Evolutionary conservation across 1,284 basidiomycete species (phyloP).

Genomic region (Takashimella koratensis): DNA sequence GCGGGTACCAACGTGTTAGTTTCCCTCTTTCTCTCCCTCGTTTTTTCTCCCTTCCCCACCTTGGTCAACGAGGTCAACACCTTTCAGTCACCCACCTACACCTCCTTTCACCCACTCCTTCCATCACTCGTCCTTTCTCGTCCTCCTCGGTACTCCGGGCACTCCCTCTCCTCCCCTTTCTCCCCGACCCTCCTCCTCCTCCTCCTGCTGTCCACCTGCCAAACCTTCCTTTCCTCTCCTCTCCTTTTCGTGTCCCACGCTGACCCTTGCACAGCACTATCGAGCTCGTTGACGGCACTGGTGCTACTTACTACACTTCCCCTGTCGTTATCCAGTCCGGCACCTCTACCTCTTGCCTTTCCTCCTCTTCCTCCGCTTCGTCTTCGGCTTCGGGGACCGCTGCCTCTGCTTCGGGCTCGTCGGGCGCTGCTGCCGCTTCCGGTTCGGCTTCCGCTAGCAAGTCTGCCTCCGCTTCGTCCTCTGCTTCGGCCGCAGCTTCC

Average conservation of each 20-base stretch:
- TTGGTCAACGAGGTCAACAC: too few species aligned
- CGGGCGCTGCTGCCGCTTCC: slow-evolving; percentile 5
- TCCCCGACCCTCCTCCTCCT: neutral
- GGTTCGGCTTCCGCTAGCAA: slow-evolving; percentile 16
- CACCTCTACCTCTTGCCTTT: slow-evolving; percentile 41
- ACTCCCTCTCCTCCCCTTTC: neutral
- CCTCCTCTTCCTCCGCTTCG: neutral
- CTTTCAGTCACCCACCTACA: neutral
- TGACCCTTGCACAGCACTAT: slow-evolving; percentile 23
- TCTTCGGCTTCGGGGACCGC: neutral
- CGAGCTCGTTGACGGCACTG: slow-evolving; percentile 56
- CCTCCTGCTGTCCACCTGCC: neutral
- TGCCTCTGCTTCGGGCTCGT: neutral
- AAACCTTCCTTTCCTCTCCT: neutral
- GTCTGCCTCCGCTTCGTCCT: slow-evolving; percentile 18
- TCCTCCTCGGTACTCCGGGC: too few species aligned
- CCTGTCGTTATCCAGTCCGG: slow-evolving; percentile 55
- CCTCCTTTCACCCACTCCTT: neutral
- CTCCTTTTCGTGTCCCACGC: neutral
- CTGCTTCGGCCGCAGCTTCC: slow-evolving; percentile 16
- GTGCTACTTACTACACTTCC: slow-evolving; percentile 58
- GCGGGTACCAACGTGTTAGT: slow-evolving; percentile 59
- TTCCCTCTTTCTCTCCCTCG: neutral
- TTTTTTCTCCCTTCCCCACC: slow-evolving; percentile 1
- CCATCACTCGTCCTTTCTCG: neutral